Conservation (phyloP, 768 basidiomycete genomes). For the Lyophyllum semitale region DNA sequence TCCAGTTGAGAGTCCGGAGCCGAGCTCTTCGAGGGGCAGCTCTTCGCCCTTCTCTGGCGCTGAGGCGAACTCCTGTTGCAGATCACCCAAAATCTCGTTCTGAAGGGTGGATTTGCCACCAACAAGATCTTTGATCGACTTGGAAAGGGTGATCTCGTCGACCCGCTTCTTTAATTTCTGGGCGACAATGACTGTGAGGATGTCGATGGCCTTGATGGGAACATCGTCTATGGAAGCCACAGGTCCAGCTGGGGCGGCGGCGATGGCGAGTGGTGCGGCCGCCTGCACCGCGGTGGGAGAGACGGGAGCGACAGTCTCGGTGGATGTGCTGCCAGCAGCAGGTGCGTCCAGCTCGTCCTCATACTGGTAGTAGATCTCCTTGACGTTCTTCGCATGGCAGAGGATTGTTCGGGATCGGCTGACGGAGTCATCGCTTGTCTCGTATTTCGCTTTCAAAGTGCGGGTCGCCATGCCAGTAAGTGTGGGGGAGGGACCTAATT, state of each 20-base stretch:
- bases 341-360: slow-evolving; percentile 76
- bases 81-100: slow-evolving; percentile 97
- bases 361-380: slow-evolving; percentile 97
- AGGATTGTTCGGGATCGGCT: slow-evolving; percentile 78
- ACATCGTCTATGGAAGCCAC: slow-evolving; percentile 84
- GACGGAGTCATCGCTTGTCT: slow-evolving; percentile 82
- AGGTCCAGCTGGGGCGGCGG: slow-evolving; percentile 56
- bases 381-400: slow-evolving; percentile 93
- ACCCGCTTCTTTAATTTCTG: slow-evolving; percentile 98
- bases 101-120: slow-evolving; percentile 98
- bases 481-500: slow-evolving; percentile 95
- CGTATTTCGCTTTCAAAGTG: slow-evolving; percentile 93
- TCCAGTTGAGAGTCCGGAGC: slow-evolving; percentile 77
- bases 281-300: slow-evolving; percentile 40
- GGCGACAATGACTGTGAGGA: slow-evolving; percentile 85
- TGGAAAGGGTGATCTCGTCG: slow-evolving; percentile 84
- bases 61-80: slow-evolving; percentile 92
- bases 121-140: slow-evolving; percentile 98
- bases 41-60: slow-evolving; percentile 99
- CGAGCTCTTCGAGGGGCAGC: slow-evolving; percentile 93
- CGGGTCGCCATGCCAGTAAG: slow-evolving; percentile 93
- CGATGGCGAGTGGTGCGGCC: slow-evolving; percentile 40
- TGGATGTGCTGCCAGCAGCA: slow-evolving; percentile 36
- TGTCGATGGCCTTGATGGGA: slow-evolving; percentile 89
- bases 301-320: slow-evolving; percentile 33